phyloP scores from a whole-genome alignment of 495 filamentous ascomycete species.

The Aspergillus incahuasiensis region DNA sequence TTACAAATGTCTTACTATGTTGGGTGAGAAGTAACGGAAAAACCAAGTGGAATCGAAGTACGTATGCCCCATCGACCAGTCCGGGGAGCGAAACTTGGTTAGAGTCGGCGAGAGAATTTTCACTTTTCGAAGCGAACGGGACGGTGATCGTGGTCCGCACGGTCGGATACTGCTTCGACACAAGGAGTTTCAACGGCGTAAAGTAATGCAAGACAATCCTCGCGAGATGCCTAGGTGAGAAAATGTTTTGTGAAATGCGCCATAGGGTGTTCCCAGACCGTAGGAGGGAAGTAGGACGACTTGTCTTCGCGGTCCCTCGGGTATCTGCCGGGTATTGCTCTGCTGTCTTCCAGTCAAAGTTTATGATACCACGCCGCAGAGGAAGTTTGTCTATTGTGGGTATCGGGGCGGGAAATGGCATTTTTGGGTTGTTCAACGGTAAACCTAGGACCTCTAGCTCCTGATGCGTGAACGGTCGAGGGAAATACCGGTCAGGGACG shows the following conservation, averaged over 20 bases:
- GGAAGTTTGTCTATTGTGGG: constrained; percentile 13
- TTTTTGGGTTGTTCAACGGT: constrained; percentile 5
- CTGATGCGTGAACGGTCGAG: constrained; percentile 3
- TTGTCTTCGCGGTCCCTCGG: neutral
- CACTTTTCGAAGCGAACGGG: neutral
- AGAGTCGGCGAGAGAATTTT: neutral
- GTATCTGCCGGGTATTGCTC: neutral
- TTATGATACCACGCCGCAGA: constrained; percentile 3
- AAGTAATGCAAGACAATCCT: neutral
- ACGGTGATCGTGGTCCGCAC: neutral
- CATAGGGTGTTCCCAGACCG: neutral
- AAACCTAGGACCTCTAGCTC: neutral
- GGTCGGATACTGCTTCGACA: neutral
- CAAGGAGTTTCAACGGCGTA: neutral
- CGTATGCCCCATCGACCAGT: neutral
- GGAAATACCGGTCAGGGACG: constrained; percentile 1
- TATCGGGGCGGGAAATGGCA: constrained; percentile 15
- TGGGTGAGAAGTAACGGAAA: neutral
- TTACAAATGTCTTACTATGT: neutral
- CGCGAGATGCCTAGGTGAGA: neutral
- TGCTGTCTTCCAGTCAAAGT: neutral
- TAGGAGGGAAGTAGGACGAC: neutral
- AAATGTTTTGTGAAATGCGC: neutral
- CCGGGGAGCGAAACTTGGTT: neutral
- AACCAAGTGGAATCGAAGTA: neutral